Base-by-base conservation (phyloP, 805 yeast genomes). In the Barnettozyma siamensis region DNA sequence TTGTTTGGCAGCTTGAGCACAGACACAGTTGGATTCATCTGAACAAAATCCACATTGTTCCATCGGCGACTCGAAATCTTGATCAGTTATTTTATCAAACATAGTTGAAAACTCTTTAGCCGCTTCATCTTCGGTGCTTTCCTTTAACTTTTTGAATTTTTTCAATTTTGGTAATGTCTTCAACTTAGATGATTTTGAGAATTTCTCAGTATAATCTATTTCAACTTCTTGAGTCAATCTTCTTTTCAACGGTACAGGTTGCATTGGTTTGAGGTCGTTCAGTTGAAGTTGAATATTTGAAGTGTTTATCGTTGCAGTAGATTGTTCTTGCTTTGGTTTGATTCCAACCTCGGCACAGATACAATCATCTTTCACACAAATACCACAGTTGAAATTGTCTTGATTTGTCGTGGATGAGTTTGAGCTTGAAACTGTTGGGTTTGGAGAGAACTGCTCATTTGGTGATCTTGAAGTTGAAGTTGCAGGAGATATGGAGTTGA, bases 11-110 rank as follows among this genome's bases (percentile, higher is more conserved):
- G 78, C 84, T 51, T 88, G 96, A 21, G 91, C 76, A 59, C 97
- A 91, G 2, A 91, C 84, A 63, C 98, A 91, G 2, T 95, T 89
- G 0, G 95, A 80, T 50, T 80, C 93, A 50, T 86, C 95, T 0
- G 95, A 78, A 57, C 98, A 91, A 62, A 91, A 89, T 0, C 98
- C 98, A 63, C 98, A 91, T 44, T 83, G 78, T 49, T 85, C 94
- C 45, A 71, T 69, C 7, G 78, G 74, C 2, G 76, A 73, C 30
- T 63, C 62, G 37, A 72, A 76, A 45, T 70, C 64, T 43, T 69
- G 66, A 18, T 53, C 58, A 2, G 47, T 46, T 15, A 53, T 45
- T 15, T 46, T 40, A 17, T 51, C 60, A 28, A 46, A 50, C 12
- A 46, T 48, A 8, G 43, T 46, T 11, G 51, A 41, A 37, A 48